Evolutionary conservation across 2,329 filamentous ascomycete genomes (phyloP), one percentile per base, ranked within the genome.

Genomic region (Diaporthe eres): DNA sequence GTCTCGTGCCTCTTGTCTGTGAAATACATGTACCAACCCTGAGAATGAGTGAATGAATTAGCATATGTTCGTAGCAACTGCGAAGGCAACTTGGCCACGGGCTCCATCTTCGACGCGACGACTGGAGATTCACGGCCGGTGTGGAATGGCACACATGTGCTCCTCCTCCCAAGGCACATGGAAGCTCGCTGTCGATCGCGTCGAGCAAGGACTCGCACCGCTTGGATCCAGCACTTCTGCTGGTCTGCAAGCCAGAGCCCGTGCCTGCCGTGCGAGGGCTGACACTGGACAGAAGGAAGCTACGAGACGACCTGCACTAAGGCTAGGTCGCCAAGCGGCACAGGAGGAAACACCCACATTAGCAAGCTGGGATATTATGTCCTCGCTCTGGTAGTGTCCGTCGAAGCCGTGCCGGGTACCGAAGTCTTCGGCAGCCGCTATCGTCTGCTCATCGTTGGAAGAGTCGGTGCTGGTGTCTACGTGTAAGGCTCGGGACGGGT

Each of bases 1-100:
- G 95, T 97, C 83, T 98, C 97, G 85, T 99, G 97, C 72, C 96
- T 93, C 85, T 98, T 98, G 85, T 99, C 97, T 78, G 96, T 98
- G 85, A 94, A 99, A 86, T 99, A 99, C 96, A 98, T 98, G 87
- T 98, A 98, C 92, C 98, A 99, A 79, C 95, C 97, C 94, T 98
- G 84, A 74, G 77, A 9, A 55, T 42, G 47, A 37, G 19, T 7
- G 12, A 31, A 34, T 44, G 58, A 44, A 31, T 73, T 63, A 73
- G 71, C 71, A 42, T 34, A 44, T 15, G 37, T 37, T 44, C 25
- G 28, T 6, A 22, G n/a, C 22, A 17, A 55, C 17, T 19, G 44
- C 15, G 10, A 63, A 10, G 12, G 19, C 10, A 15, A 19, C 4
- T 44, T 37, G 34, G 28, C 19, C 25, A 60, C 19, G 15, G 28